Percentiles rank a stretch among this genome's conserved stretches.
Evolutionary conservation across 805 yeast species (phyloP).

Genomic region (Candida ipomoeae): DNA sequence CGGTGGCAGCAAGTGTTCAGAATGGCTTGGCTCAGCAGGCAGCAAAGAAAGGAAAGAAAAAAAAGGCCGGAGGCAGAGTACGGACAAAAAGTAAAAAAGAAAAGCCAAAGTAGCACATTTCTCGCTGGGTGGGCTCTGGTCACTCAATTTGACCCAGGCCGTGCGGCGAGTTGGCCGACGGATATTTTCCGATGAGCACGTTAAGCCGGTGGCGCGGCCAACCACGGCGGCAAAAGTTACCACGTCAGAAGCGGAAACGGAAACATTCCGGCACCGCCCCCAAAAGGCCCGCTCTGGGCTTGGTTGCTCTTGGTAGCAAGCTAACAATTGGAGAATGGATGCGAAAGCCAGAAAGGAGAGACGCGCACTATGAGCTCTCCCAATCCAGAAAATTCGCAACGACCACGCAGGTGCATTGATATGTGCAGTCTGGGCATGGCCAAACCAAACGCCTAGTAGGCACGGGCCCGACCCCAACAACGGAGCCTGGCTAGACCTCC

Average conservation of each 20-base stretch:
- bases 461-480: neutral
- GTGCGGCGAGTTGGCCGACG: slow-evolving; percentile 1
- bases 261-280: neutral
- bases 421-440: neutral
- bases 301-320: neutral
- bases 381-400: neutral
- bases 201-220: neutral
- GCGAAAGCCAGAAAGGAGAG: neutral
- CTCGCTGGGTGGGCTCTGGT: neutral
- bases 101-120: neutral
- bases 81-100: neutral
- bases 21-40: neutral
- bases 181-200: no score
- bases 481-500: neutral
- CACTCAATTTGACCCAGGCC: neutral
- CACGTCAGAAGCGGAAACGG: neutral
- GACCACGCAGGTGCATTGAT: slow-evolving; percentile 1
- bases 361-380: neutral
- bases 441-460: no score
- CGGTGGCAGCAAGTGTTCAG: neutral
- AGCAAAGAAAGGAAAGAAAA: neutral
- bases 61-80: neutral
- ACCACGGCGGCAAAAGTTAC: neutral
- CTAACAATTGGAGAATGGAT: neutral
- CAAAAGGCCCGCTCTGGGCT: neutral